Evolutionary conservation across 306 rosid species (phyloP), one percentile per base, ranked within the genome.

Genomic region (Lathyrus sativus): DNA sequence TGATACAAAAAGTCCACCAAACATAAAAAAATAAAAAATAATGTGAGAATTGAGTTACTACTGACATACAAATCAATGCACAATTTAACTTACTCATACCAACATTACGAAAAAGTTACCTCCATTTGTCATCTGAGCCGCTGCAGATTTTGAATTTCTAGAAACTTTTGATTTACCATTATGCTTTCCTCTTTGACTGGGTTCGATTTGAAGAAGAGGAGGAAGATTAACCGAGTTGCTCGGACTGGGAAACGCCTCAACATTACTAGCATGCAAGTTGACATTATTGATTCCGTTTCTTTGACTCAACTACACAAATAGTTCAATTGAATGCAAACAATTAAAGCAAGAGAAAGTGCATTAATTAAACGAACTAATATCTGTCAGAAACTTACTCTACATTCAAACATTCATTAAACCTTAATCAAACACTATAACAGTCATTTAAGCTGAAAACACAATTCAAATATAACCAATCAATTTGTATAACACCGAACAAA

Each of bases 221-320:
- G 74, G 57, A 49, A 57, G 76, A 57, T 72, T 70, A 73, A 58
- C 58, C 14, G 72, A 15, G 29, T 63, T 74, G 75, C 44, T 68
- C 49, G 10, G 70, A 28, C 17, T 60, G 3, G 75, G 71, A 55
- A 56, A 62, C 44, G 55, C 78, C 65, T 75, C 72, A 29, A 17
- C 31, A 17, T 74, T 68, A 44, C 78, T 24, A 18, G 67, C 55
- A 68, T 67, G 69, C 53, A 75, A 63, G 75, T 33, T 82, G 49
- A 62, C 31, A 44, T 72, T 57, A 70, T 73, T 64, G 39, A 37
- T 19, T 74, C 70, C 83, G 44, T 62, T 72, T 49, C 38, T 66
- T 76, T 76, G 89, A 57, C 19, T 67, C 76, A 75, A 62, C 92
- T 86, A 80, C 90, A 84, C 29, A 39, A 56, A 70, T 59, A 22